These are phyloP conservation scores for Lachancea nothofagi DNA, from an alignment of 805 yeast species.

Conservation along the genomic window DNA sequence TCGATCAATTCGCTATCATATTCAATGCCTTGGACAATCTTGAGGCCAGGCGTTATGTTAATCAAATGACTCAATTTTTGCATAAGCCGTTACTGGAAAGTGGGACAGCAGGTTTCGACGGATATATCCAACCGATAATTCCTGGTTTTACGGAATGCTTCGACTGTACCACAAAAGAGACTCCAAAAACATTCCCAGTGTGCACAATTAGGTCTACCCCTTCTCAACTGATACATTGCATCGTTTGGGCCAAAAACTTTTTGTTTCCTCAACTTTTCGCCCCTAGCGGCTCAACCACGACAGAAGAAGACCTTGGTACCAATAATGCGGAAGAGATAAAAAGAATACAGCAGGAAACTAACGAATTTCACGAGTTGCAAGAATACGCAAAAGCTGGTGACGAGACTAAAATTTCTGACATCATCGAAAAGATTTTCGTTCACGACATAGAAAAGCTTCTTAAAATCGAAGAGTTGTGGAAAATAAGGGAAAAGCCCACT, in stretches of 20 bases:
- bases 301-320: conserved; percentile 46
- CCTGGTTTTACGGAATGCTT: conserved; percentile 86
- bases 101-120: conserved; percentile 93
- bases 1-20: conserved; percentile 64
- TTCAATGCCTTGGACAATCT: conserved; percentile 93
- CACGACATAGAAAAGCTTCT: conserved; percentile 76
- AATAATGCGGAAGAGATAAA: conserved; percentile 61
- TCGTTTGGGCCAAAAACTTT: conserved; percentile 96
- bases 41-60: conserved; percentile 88
- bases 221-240: conserved; percentile 90
- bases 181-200: conserved; percentile 89
- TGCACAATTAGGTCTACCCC: conserved; percentile 97
- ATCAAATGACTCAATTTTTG: conserved; percentile 70
- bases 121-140: conserved; percentile 88
- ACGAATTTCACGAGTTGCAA: conserved; percentile 53
- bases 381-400: conserved; percentile 33
- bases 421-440: conserved; percentile 57
- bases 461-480: conserved; percentile 72
- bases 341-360: conserved; percentile 58
- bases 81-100: conserved; percentile 79
- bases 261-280: conserved; percentile 76
- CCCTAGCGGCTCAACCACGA: conserved; percentile 36
- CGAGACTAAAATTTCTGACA: conserved; percentile 33
- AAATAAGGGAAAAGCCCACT: conserved; percentile 58
- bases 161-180: conserved; percentile 81